These are phyloP conservation scores for Cicer yamashitae DNA, from an alignment of 306 rosid species.

Conservation along the genomic window DNA sequence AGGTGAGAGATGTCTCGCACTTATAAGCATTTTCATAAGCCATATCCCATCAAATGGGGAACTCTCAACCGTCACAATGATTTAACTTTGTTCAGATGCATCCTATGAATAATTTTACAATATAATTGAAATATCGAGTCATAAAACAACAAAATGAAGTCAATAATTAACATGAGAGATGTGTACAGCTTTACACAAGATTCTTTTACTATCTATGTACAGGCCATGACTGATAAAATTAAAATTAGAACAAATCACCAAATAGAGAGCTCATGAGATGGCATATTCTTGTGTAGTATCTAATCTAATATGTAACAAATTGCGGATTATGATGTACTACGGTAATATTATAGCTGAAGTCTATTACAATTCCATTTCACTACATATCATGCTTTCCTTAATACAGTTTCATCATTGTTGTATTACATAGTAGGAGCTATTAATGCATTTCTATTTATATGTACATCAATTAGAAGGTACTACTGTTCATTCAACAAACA, in stretches of 20 bases:
- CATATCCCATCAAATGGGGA: background rate
- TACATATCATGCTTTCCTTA: background rate
- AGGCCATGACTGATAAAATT: slow-evolving; percentile 5
- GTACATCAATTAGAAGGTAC: background rate
- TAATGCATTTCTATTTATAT: too few relatives aligned
- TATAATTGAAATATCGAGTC: slow-evolving; percentile 10
- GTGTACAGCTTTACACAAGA: slow-evolving; percentile 11
- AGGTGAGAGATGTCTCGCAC: background rate
- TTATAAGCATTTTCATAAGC: background rate
- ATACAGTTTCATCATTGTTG: background rate
- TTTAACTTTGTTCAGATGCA: slow-evolving; percentile 1
- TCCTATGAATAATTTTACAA: background rate
- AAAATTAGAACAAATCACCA: background rate
- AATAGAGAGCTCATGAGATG: too few relatives aligned
- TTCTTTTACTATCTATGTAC: background rate
- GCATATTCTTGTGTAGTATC: too few relatives aligned
- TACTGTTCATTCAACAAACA: slow-evolving; percentile 16
- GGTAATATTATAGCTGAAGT: background rate
- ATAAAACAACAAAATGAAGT: slow-evolving; percentile 21
- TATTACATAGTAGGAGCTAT: background rate
- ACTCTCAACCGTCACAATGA: background rate
- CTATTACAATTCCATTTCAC: slow-evolving; percentile 1
- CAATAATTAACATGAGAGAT: background rate
- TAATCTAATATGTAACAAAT: too few relatives aligned
- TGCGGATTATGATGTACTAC: too few relatives aligned